Percentiles rank a stretch among this genome's conserved stretches.
Conservation (phyloP, 2,329 filamentous ascomycete genomes). For the Trichoderma hamatum region DNA sequence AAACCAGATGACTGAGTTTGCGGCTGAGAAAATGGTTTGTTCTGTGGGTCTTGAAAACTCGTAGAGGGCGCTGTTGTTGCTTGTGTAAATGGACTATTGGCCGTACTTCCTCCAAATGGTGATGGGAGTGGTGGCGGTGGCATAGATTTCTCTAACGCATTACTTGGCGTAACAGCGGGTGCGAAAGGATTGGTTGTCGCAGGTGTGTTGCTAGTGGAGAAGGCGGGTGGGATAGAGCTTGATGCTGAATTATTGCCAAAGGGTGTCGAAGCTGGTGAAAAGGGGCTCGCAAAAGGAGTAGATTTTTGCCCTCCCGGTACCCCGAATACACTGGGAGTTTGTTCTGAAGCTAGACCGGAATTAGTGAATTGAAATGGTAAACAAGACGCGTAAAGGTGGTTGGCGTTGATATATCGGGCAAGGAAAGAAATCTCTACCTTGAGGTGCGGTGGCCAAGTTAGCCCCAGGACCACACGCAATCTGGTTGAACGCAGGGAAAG, state of each 20-base stretch:
- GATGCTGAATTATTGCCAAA: neutral
- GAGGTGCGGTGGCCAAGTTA: neutral
- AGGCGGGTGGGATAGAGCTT: neutral
- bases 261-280: conserved; percentile 12
- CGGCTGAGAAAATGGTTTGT: conserved; percentile 3
- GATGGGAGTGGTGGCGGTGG: conserved; percentile 9
- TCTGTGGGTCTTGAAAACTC: conserved; percentile 1
- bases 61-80: neutral
- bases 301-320: conserved; percentile 7
- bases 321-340: conserved; percentile 11
- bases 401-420: neutral
- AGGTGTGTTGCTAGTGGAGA: neutral
- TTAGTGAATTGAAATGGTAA: conserved; percentile 8
- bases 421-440: conserved; percentile 23
- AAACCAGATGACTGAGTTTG: conserved; percentile 22
- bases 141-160: conserved; percentile 16
- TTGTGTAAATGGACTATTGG: conserved; percentile 23
- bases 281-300: conserved; percentile 24
- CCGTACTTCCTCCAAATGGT: neutral
- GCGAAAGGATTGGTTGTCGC: conserved; percentile 25
- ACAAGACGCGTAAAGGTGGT: neutral
- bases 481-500: conserved; percentile 11
- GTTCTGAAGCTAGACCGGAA: conserved; percentile 16
- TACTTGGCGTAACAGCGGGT: neutral
- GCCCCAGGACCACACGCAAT: conserved; percentile 6